These are phyloP conservation scores for Chlorokybus atmophyticus DNA, from an alignment of 139 green algal species.

Conservation along the genomic window DNA sequence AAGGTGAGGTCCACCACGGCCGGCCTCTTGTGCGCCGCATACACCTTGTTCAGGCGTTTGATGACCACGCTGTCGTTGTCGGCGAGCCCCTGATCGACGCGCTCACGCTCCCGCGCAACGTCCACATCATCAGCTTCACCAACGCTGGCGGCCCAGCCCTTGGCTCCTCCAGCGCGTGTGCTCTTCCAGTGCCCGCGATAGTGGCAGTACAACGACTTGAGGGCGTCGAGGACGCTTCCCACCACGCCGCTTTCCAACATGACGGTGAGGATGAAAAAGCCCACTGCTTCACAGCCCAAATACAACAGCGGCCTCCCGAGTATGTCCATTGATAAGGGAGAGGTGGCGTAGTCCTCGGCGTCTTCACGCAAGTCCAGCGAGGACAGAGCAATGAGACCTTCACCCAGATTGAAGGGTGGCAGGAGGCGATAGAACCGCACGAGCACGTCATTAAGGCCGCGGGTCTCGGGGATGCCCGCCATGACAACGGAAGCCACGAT, in stretches of 20 bases:
- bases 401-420: constrained; percentile 38
- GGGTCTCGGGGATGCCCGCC: constrained; percentile 24
- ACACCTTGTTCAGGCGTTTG: constrained; percentile 14
- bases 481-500: constrained; percentile 29
- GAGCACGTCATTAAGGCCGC: constrained; percentile 19
- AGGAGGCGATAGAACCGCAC: constrained; percentile 35
- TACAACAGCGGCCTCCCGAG: no score
- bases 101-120: constrained; percentile 20
- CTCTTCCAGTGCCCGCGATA: no score
- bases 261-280: no score
- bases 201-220: no score
- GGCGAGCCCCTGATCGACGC: constrained; percentile 8
- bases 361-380: constrained; percentile 21
- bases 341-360: no score
- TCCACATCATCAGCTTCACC: constrained; percentile 18
- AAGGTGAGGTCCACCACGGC: constrained; percentile 46
- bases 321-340: no score
- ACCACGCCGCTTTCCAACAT: no score
- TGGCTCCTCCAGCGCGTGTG: constrained; percentile 5
- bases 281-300: no score
- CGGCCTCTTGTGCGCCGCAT: not conserved
- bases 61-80: constrained; percentile 10
- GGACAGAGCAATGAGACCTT: constrained; percentile 32
- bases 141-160: not conserved
- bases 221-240: no score